phyloP scores from a whole-genome alignment of 768 basidiomycete species.

The Boletus fagicola region DNA sequence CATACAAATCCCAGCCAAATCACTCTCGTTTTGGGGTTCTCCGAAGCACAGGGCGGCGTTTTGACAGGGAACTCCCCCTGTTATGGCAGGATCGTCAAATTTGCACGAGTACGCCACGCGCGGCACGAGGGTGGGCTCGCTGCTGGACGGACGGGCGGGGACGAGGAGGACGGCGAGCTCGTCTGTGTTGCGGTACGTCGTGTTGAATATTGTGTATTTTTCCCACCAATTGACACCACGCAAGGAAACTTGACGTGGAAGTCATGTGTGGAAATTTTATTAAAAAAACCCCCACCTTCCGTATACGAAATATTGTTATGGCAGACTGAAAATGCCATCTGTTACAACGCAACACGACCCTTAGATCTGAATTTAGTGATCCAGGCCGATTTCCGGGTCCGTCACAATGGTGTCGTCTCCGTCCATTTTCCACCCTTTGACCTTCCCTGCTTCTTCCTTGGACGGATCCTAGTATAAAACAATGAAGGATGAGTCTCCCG shows the following conservation, averaged over 20 bases:
- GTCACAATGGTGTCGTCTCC: constrained; percentile 40
- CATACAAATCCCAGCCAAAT: constrained; percentile 20
- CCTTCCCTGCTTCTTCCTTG: constrained; percentile 33
- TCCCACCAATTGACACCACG: constrained; percentile 23
- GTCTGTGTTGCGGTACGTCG: constrained; percentile 5
- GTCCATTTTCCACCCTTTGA: constrained; percentile 40
- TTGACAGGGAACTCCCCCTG: constrained; percentile 19
- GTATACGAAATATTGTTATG: constrained; percentile 40
- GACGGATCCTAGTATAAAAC: constrained; percentile 45
- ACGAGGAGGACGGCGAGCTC: neutral
- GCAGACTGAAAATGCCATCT: constrained; percentile 41
- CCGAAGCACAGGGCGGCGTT: constrained; percentile 18
- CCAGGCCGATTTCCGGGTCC: constrained; percentile 44
- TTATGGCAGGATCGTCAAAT: constrained; percentile 32
- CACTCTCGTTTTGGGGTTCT: constrained; percentile 28
- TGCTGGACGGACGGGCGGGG: neutral
- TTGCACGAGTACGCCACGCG: neutral
- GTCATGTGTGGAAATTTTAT: constrained; percentile 36
- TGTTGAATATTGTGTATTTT: constrained; percentile 10
- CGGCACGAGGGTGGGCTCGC: neutral
- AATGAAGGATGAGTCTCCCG: constrained; percentile 42
- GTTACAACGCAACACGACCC: constrained; percentile 59
- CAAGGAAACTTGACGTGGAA: constrained; percentile 30
- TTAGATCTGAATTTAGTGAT: constrained; percentile 71
- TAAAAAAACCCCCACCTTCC: constrained; percentile 46